Base-by-base conservation (phyloP, 352 stramenopile species). In the Pythium dissotocum region DNA sequence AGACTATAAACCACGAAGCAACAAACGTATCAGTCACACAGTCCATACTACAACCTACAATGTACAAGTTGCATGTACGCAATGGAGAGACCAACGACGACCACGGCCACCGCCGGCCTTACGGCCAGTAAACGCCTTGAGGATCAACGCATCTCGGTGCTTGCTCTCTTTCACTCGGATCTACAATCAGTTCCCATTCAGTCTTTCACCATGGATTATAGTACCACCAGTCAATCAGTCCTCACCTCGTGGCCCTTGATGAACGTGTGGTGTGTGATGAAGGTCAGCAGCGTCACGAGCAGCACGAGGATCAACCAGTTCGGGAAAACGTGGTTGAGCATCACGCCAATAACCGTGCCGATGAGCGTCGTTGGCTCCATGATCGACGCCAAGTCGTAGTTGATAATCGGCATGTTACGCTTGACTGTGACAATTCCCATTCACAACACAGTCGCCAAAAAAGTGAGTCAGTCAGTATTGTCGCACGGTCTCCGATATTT, bases 321-420 rank as follows among this genome's bases (percentile, higher is more conserved):
- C 6, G 88, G 88, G 57, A 95, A 82, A 49, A 91, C 77, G 62
- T 89, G 80, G 68, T 95, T 95, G 67, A 91, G 77, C 83, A 93
- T 90, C 12, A 95, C 87, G 26, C 85, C 87, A 32, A 93, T 86
- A 63, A 93, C 82, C 53, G 85, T 63, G 40, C 87, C 87, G 36
- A 94, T 85, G 8, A 95, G 77, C 42, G 87, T 93, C 68, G 96
- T 86, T 2, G 97, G 97, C 83, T 99, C 97, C 97, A 99, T 99
- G n/a, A 99, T 93, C 2, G 98, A 71, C 13, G 98, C 96, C 35
- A 99, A 80, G 63, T 98, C 94, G 88, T 98, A 99, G 79, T 99
- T 96, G 36, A 99, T 97, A 26, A 99, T 82, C 12, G 97, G 95
- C 42, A 96, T 76, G 73, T 99, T 93, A 0, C 82, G 84, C 38